Base-by-base conservation (phyloP, 176 grass and related monocot species). In the Zizania latifolia region DNA sequence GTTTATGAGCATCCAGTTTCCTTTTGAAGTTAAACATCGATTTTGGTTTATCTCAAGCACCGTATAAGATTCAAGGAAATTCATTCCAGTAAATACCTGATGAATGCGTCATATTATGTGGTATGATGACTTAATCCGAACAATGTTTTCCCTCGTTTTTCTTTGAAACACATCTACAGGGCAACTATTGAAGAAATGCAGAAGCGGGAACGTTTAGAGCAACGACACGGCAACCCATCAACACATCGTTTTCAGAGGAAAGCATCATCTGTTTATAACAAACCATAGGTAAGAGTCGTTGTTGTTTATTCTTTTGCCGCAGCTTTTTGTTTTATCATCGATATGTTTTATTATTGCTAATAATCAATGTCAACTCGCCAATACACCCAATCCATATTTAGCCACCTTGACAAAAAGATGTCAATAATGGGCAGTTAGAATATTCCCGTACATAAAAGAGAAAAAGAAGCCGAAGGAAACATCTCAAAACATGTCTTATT, bases 231-330 rank as follows among this genome's bases (percentile, higher is more conserved):
- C 58, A 72, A 64, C 10, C 53, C 62, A 62, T 48, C n/a, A 31
- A 29, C 26, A 22, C 76, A 88, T 84, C 81, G 80, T 88, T 88
- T 69, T 88, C 86, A 88, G 22, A 58, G 70, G 58, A 87, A 82
- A 87, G 78, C 16, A n/a, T 41, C 28, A 65, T 77, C 12, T 26
- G 22, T 58, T 65, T 45, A 46, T 43, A 81, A 71, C 46, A 75
- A 41, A 60, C 61, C 68, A 79, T 75, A 57, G 55, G 57, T 80
- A 32, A 79, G 75, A 43, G 35, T 79, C 75, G 43, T 74, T 50
- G 69, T 27, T 22, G 40, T 24, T 51, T 39, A 14, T 19, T 72
- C 22, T 23, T 77, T 66, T 40, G 6, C 15, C 2, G 72, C 60
- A 51, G 43, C 68, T 69, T 54, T 48, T 68, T 67, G 59, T 73